A percentile compares a stretch with the other conserved stretches of the same genome.
Conservation (phyloP, 1,284 basidiomycete species). For the Ganoderma lucidum region DNA sequence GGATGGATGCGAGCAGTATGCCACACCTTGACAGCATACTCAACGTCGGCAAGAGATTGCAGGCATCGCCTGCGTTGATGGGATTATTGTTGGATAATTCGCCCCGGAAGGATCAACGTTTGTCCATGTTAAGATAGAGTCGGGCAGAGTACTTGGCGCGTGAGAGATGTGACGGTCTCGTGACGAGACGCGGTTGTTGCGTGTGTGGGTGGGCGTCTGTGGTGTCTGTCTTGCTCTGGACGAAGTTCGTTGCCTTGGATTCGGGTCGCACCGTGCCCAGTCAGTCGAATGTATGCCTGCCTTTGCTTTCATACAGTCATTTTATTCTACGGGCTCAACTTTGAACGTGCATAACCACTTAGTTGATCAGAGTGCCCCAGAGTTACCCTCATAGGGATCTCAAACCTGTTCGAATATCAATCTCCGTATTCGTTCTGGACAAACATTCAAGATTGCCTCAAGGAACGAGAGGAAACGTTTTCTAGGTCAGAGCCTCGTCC, state of each 20-base stretch:
- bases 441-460: background rate
- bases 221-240: conserved; percentile 5
- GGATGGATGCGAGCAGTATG: background rate
- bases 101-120: background rate
- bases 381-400: background rate
- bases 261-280: conserved; percentile 22
- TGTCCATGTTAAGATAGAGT: background rate
- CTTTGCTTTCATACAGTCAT: conserved; percentile 21
- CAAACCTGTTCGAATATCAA: background rate
- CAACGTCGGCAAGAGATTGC: background rate
- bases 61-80: background rate
- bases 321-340: conserved; percentile 1
- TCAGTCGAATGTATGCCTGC: conserved; percentile 24
- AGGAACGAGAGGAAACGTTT: background rate
- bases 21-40: background rate
- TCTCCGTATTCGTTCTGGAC: background rate
- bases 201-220: conserved; percentile 22
- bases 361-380: conserved; percentile 6
- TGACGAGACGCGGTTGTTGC: conserved; percentile 29
- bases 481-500: background rate
- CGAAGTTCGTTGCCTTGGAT: background rate
- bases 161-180: conserved; percentile 23
- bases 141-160: background rate
- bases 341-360: conserved; percentile 7
- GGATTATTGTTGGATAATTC: background rate